A percentile compares a stretch with the other conserved stretches of the same genome.
phyloP scores from a whole-genome alignment of 31 red algal species.

The Asparagopsis taxiformis region DNA sequence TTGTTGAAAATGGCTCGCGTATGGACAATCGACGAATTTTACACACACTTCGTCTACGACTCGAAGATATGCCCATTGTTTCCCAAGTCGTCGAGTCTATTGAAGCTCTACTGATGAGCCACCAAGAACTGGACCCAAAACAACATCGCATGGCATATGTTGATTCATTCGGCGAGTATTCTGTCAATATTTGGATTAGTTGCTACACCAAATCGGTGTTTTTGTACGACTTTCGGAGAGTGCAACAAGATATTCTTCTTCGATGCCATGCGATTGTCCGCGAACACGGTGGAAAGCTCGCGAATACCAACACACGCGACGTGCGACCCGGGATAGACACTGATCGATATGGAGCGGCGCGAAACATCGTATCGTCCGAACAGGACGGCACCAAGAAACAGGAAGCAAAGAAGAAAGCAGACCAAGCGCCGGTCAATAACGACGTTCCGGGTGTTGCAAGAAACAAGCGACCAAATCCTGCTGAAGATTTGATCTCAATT shows the following conservation, averaged over 20 bases:
- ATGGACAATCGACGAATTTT: conserved; percentile 98
- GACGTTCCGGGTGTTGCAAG: conserved; percentile 28
- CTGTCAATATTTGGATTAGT: conserved; percentile 87
- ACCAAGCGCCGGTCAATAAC: conserved; percentile 7
- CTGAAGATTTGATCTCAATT: conserved; percentile 19
- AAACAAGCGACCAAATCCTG: conserved; percentile 5
- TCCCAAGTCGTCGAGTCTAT: conserved; percentile 59
- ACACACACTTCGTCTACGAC: conserved; percentile 83
- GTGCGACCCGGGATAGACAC: conserved; percentile 88
- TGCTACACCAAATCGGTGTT: conserved; percentile 99
- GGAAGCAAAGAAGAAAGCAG: not conserved
- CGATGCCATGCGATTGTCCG: conserved; percentile 83
- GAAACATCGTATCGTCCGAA: conserved; percentile 11
- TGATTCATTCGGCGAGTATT: conserved; percentile 86
- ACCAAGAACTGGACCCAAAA: conserved; percentile 85
- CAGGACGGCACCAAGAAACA: not conserved
- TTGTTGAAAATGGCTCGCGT: conserved; percentile 96
- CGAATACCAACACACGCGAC: conserved; percentile 72
- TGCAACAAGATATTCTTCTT: conserved; percentile 95
- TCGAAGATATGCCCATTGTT: conserved; percentile 88
- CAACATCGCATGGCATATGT: conserved; percentile 93
- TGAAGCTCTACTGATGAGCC: conserved; percentile 56
- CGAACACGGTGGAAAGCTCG: conserved; percentile 75
- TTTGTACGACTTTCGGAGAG: conserved; percentile 81
- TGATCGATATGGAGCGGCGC: conserved; percentile 81